These are phyloP conservation scores for Monosporascus sp. DNA, from an alignment of 2,329 filamentous ascomycete genomes.

Conservation along the genomic window DNA sequence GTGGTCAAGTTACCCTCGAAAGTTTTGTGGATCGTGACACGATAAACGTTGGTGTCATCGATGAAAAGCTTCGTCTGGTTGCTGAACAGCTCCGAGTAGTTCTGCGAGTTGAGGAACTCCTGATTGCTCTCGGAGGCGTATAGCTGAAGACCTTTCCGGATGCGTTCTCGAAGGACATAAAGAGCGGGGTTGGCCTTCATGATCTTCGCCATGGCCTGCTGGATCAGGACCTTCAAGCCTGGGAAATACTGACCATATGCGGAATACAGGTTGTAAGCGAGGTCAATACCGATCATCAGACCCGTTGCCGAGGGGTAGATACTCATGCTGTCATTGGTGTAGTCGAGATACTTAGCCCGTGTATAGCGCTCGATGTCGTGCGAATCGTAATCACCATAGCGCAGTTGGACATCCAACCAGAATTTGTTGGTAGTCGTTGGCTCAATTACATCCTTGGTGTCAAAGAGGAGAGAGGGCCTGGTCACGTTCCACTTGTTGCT, in stretches of 20 bases:
- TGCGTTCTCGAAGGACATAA: conserved; percentile 95
- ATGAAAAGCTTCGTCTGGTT: conserved; percentile 99
- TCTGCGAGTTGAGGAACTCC: conserved; percentile 98
- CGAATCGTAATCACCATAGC: conserved; percentile 97
- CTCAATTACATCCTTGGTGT: conserved; percentile 94
- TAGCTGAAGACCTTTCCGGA: conserved; percentile 93
- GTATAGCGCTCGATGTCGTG: conserved; percentile 98
- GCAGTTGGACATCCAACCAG: conserved; percentile 94
- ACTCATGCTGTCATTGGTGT: conserved; percentile 97
- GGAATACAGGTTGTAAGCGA: conserved; percentile 97
- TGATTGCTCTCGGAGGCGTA: conserved; percentile 99
- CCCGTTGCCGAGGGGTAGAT: conserved; percentile 97
- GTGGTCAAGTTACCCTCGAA: conserved; percentile 99
- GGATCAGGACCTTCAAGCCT: conserved; percentile 87
- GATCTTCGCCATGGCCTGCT: conserved; percentile 98
- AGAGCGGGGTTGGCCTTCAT: conserved; percentile 99
- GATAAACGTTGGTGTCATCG: conserved; percentile 98
- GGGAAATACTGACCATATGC: conserved; percentile 99
- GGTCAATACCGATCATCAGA: conserved; percentile 94
- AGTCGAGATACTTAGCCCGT: conserved; percentile 95
- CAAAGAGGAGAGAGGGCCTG: conserved; percentile 84
- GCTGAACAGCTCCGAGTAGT: conserved; percentile 98
- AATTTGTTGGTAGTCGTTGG: conserved; percentile 97
- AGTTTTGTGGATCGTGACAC: conserved; percentile 99
- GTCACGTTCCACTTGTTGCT: conserved; percentile 99